phyloP scores from a whole-genome alignment of 2,329 filamentous ascomycete species.

The Fusarium circinatum region DNA sequence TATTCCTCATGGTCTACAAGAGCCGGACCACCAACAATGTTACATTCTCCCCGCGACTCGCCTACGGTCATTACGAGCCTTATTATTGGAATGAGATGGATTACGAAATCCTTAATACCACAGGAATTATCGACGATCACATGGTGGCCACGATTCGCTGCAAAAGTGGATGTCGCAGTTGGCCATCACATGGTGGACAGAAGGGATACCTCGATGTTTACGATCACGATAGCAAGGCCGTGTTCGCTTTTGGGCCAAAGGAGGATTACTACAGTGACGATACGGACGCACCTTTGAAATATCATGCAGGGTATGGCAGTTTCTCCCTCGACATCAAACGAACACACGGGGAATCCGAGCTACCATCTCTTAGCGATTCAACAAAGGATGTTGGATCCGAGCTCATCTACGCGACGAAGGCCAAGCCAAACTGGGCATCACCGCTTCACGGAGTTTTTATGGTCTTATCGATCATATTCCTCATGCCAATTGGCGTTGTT shows the following conservation, averaged over 20 bases:
- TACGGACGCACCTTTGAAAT: conserved; percentile 56
- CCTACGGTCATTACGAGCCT: conserved; percentile 63
- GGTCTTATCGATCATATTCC: conserved; percentile 63
- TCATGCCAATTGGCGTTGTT: conserved; percentile 67
- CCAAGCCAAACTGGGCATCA: conserved; percentile 52
- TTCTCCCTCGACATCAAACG: conserved; percentile 66
- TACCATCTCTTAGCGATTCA: conserved; percentile 49
- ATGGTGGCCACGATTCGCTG: conserved; percentile 64
- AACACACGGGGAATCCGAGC: conserved; percentile 60
- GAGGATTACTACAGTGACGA: conserved; percentile 56
- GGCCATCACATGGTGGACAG: conserved; percentile 49
- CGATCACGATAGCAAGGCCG: conserved; percentile 59
- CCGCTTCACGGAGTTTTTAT: conserved; percentile 62
- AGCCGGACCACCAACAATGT: conserved; percentile 59
- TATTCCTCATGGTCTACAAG: conserved; percentile 66
- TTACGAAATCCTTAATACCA: conserved; percentile 58
- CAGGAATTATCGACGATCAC: conserved; percentile 57
- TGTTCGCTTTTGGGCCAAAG: conserved; percentile 66
- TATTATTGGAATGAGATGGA: conserved; percentile 56
- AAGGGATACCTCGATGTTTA: conserved; percentile 61
- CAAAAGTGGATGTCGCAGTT: conserved; percentile 60
- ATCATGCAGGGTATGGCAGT: conserved; percentile 63
- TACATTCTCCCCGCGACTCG: conserved; percentile 65
- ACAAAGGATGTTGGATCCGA: conserved; percentile 51
- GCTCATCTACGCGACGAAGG: conserved; percentile 46